Base-by-base conservation (phyloP, 805 yeast species). In the Candida taoyuanica region DNA sequence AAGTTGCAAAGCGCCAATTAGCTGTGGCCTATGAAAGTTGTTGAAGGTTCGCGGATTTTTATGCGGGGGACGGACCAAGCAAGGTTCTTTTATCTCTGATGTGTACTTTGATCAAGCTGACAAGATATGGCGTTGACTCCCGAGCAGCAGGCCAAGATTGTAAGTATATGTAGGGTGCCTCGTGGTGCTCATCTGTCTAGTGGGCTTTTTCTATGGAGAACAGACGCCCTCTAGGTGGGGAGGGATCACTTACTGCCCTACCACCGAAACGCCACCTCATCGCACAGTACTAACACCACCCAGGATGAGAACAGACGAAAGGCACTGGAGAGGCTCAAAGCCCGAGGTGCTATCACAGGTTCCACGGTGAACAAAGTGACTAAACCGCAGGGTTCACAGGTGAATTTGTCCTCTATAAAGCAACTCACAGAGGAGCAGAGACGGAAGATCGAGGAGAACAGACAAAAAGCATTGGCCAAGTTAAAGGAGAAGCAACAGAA, bases 231-330 rank as follows among this genome's bases (percentile, higher is more conserved):
- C n/a, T n/a, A n/a, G n/a, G n/a, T n/a, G n/a, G n/a, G n/a, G n/a
- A n/a, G n/a, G n/a, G n/a, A n/a, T n/a, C n/a, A n/a, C n/a, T n/a
- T n/a, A n/a, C n/a, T n/a, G n/a, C n/a, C n/a, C n/a, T n/a, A n/a
- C n/a, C n/a, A n/a, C n/a, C n/a, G n/a, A n/a, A n/a, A n/a, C n/a
- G n/a, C n/a, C n/a, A n/a, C n/a, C n/a, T n/a, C n/a, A n/a, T n/a
- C n/a, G n/a, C n/a, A n/a, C n/a, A n/a, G n/a, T 8, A 25, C 28
- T 25, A 25, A 25, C 28, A 12, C 7, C 12, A 21, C 25, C 7
- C 27, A 78, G 85, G 85, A 77, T 34, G 79, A 74, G 20, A 82
- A 81, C 53, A 65, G 93, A 44, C 67, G 70, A 31, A 68, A 68
- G 37, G 87, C 88, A 0, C 50, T 80, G 7, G 84, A 78, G 39